Conservation (phyloP, 164 flowering plant species). For the Vitis rupestris region DNA sequence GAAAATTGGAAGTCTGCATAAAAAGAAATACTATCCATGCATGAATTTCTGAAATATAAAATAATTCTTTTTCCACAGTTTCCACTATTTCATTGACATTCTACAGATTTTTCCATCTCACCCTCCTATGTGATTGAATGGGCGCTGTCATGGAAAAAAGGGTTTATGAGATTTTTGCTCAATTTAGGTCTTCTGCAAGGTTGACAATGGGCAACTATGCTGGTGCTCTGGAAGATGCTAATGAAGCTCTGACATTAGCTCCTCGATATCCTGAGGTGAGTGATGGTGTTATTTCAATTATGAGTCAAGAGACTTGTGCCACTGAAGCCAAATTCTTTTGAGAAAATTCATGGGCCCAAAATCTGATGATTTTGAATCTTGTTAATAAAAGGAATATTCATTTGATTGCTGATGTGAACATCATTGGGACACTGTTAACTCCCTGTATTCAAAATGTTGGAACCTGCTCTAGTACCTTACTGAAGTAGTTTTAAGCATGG, state of each 20-base stretch:
- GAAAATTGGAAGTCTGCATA: background rate
- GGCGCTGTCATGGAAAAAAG: background rate
- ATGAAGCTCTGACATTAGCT: slow-evolving; percentile 52
- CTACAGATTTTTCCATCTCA: too few species aligned
- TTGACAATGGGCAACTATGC: slow-evolving; percentile 47
- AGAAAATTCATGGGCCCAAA: background rate
- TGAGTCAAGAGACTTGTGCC: background rate
- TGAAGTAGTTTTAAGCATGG: too few species aligned
- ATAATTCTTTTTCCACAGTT: too few species aligned
- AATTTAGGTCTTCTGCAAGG: slow-evolving; percentile 59
- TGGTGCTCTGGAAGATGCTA: slow-evolving; percentile 83
- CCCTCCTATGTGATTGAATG: background rate
- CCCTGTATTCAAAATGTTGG: too few species aligned
- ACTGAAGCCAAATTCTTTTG: background rate
- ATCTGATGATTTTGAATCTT: too few species aligned
- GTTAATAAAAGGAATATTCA: too few species aligned
- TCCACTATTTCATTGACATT: too few species aligned
- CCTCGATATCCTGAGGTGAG: slow-evolving; percentile 68
- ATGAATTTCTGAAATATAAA: too few species aligned
- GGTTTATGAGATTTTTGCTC: background rate
- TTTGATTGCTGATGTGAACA: too few species aligned
- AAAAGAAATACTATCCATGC: too few species aligned
- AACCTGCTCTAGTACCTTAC: too few species aligned
- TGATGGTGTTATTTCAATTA: background rate
- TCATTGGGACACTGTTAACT: too few species aligned